Evolutionary conservation across 1,284 basidiomycete species (phyloP).

Genomic region (Afroboletus lepidellus): DNA sequence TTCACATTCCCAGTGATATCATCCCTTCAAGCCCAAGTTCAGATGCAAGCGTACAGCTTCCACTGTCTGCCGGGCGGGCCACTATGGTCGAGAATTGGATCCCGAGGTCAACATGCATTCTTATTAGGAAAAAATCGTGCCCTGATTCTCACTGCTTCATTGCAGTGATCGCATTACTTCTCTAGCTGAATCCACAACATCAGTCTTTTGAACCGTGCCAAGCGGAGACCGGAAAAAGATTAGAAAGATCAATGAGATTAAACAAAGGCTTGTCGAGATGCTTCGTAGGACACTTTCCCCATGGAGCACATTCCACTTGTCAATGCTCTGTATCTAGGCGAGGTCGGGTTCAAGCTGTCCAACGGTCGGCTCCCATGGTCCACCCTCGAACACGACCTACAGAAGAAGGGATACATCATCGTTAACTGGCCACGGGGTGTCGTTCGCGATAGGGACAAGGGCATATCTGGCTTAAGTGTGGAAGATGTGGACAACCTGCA

Average conservation of each 20-base stretch:
- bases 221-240: not conserved
- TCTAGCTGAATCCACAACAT: not conserved
- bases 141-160: not conserved
- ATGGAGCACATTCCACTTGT: not conserved
- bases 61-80: too few species aligned
- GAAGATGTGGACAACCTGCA: not conserved
- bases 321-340: not conserved
- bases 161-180: not conserved
- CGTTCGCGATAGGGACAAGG: not conserved
- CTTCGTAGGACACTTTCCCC: not conserved
- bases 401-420: not conserved
- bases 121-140: too few species aligned
- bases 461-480: not conserved
- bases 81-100: too few species aligned
- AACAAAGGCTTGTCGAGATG: not conserved
- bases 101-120: too few species aligned
- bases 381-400: not conserved
- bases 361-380: not conserved
- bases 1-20: not conserved
- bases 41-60: too few species aligned
- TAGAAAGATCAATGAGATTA: not conserved
- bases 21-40: not conserved
- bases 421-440: not conserved
- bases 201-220: not conserved
- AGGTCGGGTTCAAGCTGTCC: not conserved